Percentiles rank a stretch among this genome's conserved stretches.
phyloP scores from a whole-genome alignment of 768 basidiomycete species.

The Calocybe indica region DNA sequence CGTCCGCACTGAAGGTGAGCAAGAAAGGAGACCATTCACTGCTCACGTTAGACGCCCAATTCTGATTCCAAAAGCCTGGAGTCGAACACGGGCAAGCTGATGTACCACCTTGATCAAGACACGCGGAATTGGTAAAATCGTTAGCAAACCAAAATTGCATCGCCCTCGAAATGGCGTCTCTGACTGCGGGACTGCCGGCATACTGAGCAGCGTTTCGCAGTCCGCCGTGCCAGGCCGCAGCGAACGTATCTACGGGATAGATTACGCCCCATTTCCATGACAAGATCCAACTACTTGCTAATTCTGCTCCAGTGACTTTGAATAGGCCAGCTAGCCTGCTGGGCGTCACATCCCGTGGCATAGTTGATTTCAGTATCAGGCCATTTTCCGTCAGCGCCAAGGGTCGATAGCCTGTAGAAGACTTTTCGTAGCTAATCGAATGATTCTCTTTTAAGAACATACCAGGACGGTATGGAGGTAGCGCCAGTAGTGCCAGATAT shows the following conservation, averaged over 20 bases:
- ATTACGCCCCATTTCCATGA: neutral
- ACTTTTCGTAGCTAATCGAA: neutral
- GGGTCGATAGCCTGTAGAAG: conserved; percentile 36
- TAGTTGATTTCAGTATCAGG: conserved; percentile 55
- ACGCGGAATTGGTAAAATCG: conserved; percentile 48
- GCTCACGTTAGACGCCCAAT: conserved; percentile 58
- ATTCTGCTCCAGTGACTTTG: conserved; percentile 52
- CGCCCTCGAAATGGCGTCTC: conserved; percentile 36
- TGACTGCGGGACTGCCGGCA: conserved; percentile 32
- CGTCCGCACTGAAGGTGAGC: neutral
- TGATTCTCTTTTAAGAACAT: too few species aligned
- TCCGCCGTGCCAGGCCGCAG: conserved; percentile 54
- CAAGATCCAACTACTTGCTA: conserved; percentile 24
- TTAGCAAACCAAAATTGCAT: conserved; percentile 62
- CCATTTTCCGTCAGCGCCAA: conserved; percentile 48
- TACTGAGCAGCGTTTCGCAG: conserved; percentile 32
- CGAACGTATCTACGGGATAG: conserved; percentile 36
- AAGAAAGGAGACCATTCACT: neutral
- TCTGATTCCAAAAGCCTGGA: conserved; percentile 52
- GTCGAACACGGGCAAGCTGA: conserved; percentile 50
- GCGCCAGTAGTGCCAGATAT: conserved; percentile 33
- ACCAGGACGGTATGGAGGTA: conserved; percentile 10
- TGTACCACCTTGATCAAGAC: conserved; percentile 50
- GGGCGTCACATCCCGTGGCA: conserved; percentile 54
- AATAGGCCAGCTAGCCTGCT: conserved; percentile 67